Conservation (phyloP, 2,329 filamentous ascomycete genomes). For the Lasiodiplodia theobromae region DNA sequence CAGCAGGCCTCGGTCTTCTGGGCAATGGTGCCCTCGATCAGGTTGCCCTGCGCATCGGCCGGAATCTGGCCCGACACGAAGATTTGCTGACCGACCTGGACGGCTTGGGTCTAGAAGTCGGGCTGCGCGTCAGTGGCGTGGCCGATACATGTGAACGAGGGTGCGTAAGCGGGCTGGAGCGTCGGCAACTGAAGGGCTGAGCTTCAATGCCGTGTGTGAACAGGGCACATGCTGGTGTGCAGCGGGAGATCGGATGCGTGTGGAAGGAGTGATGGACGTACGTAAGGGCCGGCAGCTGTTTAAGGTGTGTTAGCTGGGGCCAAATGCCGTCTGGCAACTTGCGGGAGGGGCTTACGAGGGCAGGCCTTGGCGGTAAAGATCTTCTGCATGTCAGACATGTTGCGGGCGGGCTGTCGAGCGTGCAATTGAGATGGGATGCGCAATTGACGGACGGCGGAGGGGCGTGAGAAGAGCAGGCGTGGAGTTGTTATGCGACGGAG, state of each 20-base stretch:
- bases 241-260: not conserved
- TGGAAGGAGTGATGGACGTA: conserved; percentile 40
- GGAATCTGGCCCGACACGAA: conserved; percentile 82
- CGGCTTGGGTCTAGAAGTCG: conserved; percentile 59
- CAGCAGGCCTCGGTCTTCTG: conserved; percentile 75
- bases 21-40: conserved; percentile 69
- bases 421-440: conserved; percentile 4
- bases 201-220: conserved; percentile 1
- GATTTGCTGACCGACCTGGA: conserved; percentile 71
- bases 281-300: conserved; percentile 52
- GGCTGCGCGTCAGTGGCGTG: conserved; percentile 23
- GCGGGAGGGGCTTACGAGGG: conserved; percentile 46
- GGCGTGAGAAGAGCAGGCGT: conserved; percentile 21
- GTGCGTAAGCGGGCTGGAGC: not conserved
- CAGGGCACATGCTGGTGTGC: not conserved
- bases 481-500: conserved; percentile 13
- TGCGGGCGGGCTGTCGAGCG: conserved; percentile 27
- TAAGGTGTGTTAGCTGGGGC: conserved; percentile 30
- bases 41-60: conserved; percentile 65
- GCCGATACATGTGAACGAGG: not conserved
- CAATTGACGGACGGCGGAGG: conserved; percentile 6
- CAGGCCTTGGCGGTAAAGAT: conserved; percentile 51
- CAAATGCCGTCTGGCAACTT: not conserved
- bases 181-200: conserved; percentile 7
- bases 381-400: conserved; percentile 55